phyloP scores from a whole-genome alignment of 768 basidiomycete genomes.

The Termitomyces heimii region DNA sequence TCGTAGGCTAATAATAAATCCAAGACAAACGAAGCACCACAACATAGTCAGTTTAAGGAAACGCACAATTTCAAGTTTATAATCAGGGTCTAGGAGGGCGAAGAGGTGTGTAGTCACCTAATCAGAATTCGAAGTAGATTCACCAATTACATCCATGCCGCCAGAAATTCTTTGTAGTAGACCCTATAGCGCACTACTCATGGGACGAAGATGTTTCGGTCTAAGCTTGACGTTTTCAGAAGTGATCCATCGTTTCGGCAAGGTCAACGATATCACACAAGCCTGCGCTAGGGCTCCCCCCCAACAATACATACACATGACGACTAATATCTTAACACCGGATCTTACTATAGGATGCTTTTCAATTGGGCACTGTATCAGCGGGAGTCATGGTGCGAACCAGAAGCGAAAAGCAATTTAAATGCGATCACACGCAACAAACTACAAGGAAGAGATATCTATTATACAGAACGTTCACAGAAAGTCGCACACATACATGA shows the following conservation, averaged over 20 bases:
- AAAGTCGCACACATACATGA: not conserved
- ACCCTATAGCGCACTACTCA: not conserved
- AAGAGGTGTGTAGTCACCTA: not conserved
- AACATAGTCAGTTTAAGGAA: not conserved
- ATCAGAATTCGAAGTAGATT: not conserved
- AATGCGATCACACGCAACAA: not conserved
- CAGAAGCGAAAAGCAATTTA: not conserved
- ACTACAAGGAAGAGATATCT: not conserved
- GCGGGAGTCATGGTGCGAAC: not conserved
- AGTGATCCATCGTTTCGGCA: not conserved
- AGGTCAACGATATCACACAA: no score
- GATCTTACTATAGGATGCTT: not conserved
- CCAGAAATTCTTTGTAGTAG: not conserved
- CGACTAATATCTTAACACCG: not conserved
- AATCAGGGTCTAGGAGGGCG: not conserved
- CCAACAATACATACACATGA: not conserved
- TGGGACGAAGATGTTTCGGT: not conserved
- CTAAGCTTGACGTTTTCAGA: not conserved
- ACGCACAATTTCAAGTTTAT: not conserved
- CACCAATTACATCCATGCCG: not conserved
- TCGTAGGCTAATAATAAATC: not conserved
- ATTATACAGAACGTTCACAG: not conserved
- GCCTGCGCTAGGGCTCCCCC: not conserved
- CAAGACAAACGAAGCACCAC: not conserved
- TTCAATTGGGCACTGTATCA: not conserved